A percentile compares a stretch with the other conserved stretches of the same genome.
Conservation (phyloP, 73 alveolate genomes). For the Uronychia setigera region DNA sequence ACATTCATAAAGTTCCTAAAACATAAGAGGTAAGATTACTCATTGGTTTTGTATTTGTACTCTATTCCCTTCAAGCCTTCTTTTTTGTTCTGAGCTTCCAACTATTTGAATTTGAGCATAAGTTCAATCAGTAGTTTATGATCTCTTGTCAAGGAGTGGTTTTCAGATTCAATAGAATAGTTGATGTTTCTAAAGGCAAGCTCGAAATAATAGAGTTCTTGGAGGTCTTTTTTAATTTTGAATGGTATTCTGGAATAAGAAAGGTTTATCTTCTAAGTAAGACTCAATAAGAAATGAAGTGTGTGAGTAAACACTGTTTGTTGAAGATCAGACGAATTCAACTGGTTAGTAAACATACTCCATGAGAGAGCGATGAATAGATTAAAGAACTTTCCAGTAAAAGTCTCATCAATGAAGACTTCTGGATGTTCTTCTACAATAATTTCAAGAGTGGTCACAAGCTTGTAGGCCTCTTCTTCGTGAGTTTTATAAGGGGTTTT, state of each 20-base stretch:
- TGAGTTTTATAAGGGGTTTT: too few relatives aligned
- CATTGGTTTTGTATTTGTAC: background rate
- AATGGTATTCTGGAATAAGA: background rate
- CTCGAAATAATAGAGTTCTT: background rate
- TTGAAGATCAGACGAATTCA: too few relatives aligned
- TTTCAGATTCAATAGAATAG: background rate
- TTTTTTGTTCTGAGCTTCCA: background rate
- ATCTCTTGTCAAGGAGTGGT: background rate
- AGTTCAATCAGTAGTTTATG: background rate
- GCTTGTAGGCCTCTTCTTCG: background rate
- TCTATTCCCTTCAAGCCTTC: background rate
- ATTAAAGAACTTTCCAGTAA: background rate
- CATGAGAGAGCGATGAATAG: background rate
- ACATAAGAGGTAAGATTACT: background rate
- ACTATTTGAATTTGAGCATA: background rate
- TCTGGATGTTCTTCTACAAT: background rate
- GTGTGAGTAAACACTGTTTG: background rate
- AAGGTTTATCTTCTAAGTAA: background rate
- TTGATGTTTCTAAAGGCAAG: background rate
- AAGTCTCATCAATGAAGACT: background rate
- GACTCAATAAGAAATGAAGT: background rate
- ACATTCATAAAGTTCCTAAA: background rate
- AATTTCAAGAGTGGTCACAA: background rate
- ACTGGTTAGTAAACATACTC: too few relatives aligned
- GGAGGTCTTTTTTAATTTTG: background rate